These are phyloP conservation scores for Akanthomyces muscarius DNA, from an alignment of 2,329 filamentous ascomycete genomes.

Conservation along the genomic window DNA sequence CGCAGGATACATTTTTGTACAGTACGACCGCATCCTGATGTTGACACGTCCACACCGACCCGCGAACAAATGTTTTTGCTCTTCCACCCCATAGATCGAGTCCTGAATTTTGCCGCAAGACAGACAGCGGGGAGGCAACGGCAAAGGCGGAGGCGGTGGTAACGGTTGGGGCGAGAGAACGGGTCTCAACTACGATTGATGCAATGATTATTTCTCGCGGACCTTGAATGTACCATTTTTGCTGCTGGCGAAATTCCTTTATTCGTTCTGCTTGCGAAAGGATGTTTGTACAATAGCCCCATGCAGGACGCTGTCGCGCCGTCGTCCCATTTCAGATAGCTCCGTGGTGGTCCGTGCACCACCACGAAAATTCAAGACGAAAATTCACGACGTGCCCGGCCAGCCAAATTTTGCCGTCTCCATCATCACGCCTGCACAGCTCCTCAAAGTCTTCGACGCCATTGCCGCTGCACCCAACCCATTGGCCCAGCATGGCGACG, in stretches of 20 bases:
- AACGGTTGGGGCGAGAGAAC: no score
- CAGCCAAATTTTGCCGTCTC: not conserved
- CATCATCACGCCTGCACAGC: constrained; percentile 13
- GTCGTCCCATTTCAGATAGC: not conserved
- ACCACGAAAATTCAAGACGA: not conserved
- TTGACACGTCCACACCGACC: not conserved
- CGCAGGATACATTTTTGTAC: no score
- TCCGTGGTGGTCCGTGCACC: constrained; percentile 8
- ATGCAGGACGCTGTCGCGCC: not conserved
- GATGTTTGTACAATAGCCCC: not conserved
- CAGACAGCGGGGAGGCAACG: not conserved
- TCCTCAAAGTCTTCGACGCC: constrained; percentile 10
- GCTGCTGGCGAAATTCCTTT: no score
- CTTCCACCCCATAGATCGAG: not conserved
- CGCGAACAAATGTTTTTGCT: not conserved
- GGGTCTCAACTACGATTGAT: no score
- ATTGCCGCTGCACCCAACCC: constrained; percentile 13
- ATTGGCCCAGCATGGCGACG: constrained; percentile 17
- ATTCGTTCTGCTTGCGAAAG: no score
- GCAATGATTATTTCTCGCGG: no score
- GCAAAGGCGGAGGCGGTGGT: not conserved
- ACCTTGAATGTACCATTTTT: no score
- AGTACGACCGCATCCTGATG: no score
- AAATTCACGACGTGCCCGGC: not conserved
- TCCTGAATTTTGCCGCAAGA: not conserved